Evolutionary conservation across 192 early-diverging fungal genomes (phyloP), one percentile per base, ranked within the genome.

Genomic region (Geranomyces variabilis): DNA sequence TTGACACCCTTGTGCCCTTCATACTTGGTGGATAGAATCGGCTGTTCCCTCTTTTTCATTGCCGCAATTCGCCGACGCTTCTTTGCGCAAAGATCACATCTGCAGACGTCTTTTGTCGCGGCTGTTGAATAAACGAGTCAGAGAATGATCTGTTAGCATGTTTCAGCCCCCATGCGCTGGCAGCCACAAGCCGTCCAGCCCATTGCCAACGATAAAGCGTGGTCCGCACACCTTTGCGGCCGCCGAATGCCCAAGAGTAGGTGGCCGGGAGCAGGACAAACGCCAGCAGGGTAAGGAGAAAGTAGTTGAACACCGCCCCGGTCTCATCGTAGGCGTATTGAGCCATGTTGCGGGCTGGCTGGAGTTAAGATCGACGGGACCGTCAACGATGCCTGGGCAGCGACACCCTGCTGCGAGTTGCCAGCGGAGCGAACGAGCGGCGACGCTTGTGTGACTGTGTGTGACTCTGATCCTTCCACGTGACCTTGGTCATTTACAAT

Each of bases 281-380:
- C 31, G 87, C 84, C 63, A 97, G 85, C 58, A 96, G 78, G 1
- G 96, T 90, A 67, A 96, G 71, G 29, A 96, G 81, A 81, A 95
- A 99, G 85, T 93, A 96, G 81, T 92, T 90, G 84, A 97, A 99
- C 71, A 91, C 93, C 69, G 93, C 90, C 30, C 96, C 96, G 71
- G 89, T 86, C 77, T 95, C 93, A 81, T 99, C 96, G 76, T 97
- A 99, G 58, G 84, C 88, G 86, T 97, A 97, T 76, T 93, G 87
- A 62, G 85, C 84, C 89, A 73, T 83, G 47, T 14, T 56, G 66
- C 60, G 22, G 60, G n/a, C n/a, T n/a, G 36, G 36, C 36, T 10
- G 36, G 36, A 41, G 36, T 41, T 10, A 10, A 3, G 10, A 41
- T 3, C 36, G 10, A 41, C 5, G 36, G 3, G 36, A 10, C 3